A percentile compares a stretch with the other conserved stretches of the same genome.
phyloP scores from a whole-genome alignment of 148 eudicot genomes.

The Simmondsia chinensis region DNA sequence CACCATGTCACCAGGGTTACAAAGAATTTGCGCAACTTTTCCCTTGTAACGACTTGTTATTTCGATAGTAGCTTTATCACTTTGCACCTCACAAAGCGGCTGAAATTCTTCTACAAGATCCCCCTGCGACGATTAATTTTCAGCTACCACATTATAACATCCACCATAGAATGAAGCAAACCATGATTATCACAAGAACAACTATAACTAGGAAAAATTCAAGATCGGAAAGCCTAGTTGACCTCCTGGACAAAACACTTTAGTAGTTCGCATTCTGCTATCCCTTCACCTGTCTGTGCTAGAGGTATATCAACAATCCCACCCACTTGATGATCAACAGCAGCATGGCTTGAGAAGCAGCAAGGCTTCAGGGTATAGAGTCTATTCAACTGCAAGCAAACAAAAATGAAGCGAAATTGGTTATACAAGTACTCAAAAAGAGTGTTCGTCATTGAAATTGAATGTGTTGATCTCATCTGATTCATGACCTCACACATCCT shows the following conservation, averaged over 20 bases:
- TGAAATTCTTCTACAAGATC: conserved; percentile 87
- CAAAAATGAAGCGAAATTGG: no score
- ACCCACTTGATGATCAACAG: conserved; percentile 22
- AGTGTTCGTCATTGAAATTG: conserved; percentile 1
- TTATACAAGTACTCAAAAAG: no score
- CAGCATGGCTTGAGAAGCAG: conserved; percentile 49
- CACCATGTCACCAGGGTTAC: conserved; percentile 75
- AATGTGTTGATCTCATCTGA: no score
- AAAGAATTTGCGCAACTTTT: conserved; percentile 54
- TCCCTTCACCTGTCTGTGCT: conserved; percentile 93
- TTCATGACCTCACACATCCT: no score
- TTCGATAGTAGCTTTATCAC: conserved; percentile 99
- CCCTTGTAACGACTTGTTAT: conserved; percentile 96
- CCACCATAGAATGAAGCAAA: background rate
- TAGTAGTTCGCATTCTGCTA: conserved; percentile 88
- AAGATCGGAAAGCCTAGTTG: conserved; percentile 7
- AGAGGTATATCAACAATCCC: conserved; percentile 78
- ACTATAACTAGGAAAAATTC: background rate
- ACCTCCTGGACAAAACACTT: conserved; percentile 92
- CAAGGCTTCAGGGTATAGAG: conserved; percentile 20
- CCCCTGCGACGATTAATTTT: conserved; percentile 36
- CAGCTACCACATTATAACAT: background rate
- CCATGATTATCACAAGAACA: background rate
- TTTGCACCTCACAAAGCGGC: conserved; percentile 97
- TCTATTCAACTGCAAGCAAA: conserved; percentile 27